Base-by-base conservation (phyloP, 2,329 filamentous ascomycete species). In the Blastomyces gilchristii region DNA sequence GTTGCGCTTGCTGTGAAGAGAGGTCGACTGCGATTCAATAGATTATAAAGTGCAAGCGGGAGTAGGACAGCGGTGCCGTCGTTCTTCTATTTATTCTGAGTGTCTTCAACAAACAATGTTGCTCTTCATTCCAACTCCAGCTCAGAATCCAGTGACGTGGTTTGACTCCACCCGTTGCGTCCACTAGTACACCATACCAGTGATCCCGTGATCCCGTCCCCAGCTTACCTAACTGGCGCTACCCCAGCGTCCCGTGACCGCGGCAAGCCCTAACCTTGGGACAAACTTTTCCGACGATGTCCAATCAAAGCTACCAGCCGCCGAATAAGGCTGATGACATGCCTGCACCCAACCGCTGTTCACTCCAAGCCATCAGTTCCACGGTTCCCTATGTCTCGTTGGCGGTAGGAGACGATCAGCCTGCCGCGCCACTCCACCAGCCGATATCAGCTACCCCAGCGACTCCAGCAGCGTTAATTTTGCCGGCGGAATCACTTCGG, bases 281-380 rank as follows among this genome's bases (percentile, higher is more conserved):
- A 11, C n/a, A 49, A 49, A 9, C 18, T 6, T 8, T 52, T 52
- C 11, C 14, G 2, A 37, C 43, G 22, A 59, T 59, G 43, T n/a
- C 58, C 58, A 59, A 59, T 59, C 58, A 59, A 49, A 49, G 22
- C 1, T 18, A 25, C 41, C 41, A 25, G 58, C 41, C 14, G n/a
- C 56, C 34, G 22, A 41, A 34, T 28, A 43, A 45, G 56, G 39
- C 56, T 39, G 56, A 58, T 58, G 56, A 58, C 41, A 45, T 58
- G 39, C 56, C 39, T 37, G 43, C 49, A 16, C 41, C 41, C 43
- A 43, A 7, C 58, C 22, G 57, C 28, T 39, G 37, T 39, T 39
- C 39, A 47, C 45, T 14, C 57, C 57, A 45, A 58, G 57, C 41
- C 57, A 45, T 41, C 39, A 31, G 57, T 58, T 47, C 57, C 57